phyloP scores from a whole-genome alignment of 805 yeast genomes.

The Sugiyamaella mastotermitis region DNA sequence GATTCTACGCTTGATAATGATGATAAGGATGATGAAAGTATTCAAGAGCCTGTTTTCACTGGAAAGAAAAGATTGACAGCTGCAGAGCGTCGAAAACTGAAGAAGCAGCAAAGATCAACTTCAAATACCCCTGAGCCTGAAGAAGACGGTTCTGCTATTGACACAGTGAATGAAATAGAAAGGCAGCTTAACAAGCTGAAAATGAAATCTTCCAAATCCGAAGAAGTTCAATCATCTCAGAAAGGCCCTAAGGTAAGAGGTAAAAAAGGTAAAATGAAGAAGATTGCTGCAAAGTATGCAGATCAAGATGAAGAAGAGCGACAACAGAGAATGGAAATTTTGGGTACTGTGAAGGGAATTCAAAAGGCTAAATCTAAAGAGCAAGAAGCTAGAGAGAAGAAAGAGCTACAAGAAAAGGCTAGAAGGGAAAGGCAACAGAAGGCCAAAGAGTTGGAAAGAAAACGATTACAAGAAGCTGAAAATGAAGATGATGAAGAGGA shows the following conservation, averaged over 20 bases:
- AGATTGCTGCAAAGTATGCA: slow-evolving; percentile 74
- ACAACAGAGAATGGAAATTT: slow-evolving; percentile 61
- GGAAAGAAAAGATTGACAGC: not conserved
- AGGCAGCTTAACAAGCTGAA: slow-evolving; percentile 24
- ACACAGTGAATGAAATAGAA: slow-evolving; percentile 19
- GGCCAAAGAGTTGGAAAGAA: slow-evolving; percentile 37
- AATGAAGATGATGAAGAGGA: slow-evolving; percentile 27
- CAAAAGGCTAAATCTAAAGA: slow-evolving; percentile 33
- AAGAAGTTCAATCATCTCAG: slow-evolving; percentile 9
- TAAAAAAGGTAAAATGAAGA: slow-evolving; percentile 76
- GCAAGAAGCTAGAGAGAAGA: slow-evolving; percentile 32
- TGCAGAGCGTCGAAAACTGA: slow-evolving; percentile 5
- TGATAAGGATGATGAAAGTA: slow-evolving; percentile 7
- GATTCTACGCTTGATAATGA: not conserved
- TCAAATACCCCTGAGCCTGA: slow-evolving; percentile 1
- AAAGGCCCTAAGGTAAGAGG: slow-evolving; percentile 57
- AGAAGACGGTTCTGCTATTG: not conserved
- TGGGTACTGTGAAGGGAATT: slow-evolving; percentile 72
- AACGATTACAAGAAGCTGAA: slow-evolving; percentile 37
- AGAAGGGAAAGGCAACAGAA: slow-evolving; percentile 34
- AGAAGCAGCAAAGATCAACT: not conserved
- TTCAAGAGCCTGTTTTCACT: not conserved
- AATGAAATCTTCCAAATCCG: slow-evolving; percentile 2
- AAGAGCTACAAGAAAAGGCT: slow-evolving; percentile 32
- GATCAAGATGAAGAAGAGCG: slow-evolving; percentile 93